Conservation (phyloP, 305 asterid genomes). For the Solanum aculeatissimum region DNA sequence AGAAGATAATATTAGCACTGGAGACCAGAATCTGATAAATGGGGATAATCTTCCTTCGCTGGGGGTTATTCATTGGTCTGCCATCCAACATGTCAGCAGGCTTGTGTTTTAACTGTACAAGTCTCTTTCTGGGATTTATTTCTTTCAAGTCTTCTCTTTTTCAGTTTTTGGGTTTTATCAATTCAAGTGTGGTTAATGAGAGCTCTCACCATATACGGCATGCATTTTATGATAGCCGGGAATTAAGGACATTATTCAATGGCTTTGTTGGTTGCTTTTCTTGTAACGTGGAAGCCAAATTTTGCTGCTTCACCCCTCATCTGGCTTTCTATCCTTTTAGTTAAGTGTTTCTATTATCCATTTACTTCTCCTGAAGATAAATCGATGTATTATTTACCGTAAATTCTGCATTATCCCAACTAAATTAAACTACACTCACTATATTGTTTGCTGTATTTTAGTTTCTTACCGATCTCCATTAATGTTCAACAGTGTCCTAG, state of each 20-base stretch:
- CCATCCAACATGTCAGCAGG: constrained; percentile 9
- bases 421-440: neutral
- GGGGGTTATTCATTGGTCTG: constrained; percentile 2
- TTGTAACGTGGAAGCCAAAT: neutral
- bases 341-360: neutral
- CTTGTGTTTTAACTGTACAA: constrained; percentile 7
- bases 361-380: neutral
- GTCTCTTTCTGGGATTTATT: neutral
- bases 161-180: neutral
- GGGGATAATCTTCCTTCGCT: constrained; percentile 5
- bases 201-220: neutral
- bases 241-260: neutral
- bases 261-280: neutral
- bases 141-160: neutral
- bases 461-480: neutral
- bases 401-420: neutral
- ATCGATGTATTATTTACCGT: neutral
- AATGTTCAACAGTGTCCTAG: neutral
- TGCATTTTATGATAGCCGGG: neutral
- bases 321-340: neutral
- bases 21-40: constrained; percentile 45
- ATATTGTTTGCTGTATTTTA: neutral
- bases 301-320: neutral
- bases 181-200: neutral
- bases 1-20: constrained; percentile 73